Conservation (phyloP, 202 grass and related monocot genomes). For the Zizania palustris region DNA sequence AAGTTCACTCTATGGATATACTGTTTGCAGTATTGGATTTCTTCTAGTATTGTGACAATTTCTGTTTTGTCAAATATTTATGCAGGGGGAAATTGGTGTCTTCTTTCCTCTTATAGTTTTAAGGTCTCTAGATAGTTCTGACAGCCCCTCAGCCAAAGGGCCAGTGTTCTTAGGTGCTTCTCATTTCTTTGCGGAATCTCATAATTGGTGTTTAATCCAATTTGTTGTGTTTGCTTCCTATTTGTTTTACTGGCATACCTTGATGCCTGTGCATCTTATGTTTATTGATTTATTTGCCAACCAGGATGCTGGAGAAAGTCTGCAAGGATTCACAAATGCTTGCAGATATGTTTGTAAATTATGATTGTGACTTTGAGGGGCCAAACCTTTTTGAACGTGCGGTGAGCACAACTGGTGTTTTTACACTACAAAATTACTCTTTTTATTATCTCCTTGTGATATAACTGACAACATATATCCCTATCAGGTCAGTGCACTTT, state of each 20-base stretch:
- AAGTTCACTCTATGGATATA: not conserved
- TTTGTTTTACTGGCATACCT: constrained; percentile 28
- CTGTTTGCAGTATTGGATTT: constrained; percentile 39
- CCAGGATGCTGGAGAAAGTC: constrained; percentile 97
- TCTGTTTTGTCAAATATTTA: constrained; percentile 30
- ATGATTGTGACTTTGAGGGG: constrained; percentile 98
- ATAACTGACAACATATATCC: constrained; percentile 31
- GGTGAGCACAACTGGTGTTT: constrained; percentile 43
- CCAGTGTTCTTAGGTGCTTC: constrained; percentile 89
- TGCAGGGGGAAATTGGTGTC: constrained; percentile 98
- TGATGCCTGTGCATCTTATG: constrained; percentile 11
- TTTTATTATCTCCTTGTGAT: constrained; percentile 34
- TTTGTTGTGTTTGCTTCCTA: not conserved
- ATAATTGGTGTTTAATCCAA: constrained; percentile 4
- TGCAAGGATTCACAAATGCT: constrained; percentile 99
- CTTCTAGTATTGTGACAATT: constrained; percentile 35
- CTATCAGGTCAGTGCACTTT: constrained; percentile 89
- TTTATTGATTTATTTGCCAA: constrained; percentile 45
- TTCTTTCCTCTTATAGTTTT: constrained; percentile 98
- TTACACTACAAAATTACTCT: not conserved
- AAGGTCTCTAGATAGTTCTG: constrained; percentile 90
- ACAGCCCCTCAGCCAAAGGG: constrained; percentile 77
- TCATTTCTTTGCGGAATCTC: constrained; percentile 25
- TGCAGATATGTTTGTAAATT: constrained; percentile 99
- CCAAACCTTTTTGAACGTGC: constrained; percentile 95